Evolutionary conservation across 2,329 filamentous ascomycete species (phyloP).

Genomic region (Sclerotinia borealis): DNA sequence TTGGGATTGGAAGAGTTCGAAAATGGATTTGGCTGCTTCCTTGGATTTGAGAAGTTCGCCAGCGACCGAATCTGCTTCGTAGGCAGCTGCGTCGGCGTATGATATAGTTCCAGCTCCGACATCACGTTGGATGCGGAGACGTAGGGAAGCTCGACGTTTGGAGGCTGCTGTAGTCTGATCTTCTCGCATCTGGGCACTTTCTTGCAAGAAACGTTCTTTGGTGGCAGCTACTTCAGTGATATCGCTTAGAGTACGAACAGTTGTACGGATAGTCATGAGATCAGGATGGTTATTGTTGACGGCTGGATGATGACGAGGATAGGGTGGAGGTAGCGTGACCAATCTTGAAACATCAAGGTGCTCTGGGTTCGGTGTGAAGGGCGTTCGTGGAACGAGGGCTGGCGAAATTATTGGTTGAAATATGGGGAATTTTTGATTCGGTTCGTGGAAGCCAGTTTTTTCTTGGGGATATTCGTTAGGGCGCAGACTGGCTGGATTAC

Average conservation of each 20-base stretch:
- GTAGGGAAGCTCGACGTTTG: constrained; percentile 57
- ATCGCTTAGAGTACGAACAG: constrained; percentile 68
- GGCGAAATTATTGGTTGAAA: constrained; percentile 23
- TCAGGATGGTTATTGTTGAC: constrained; percentile 95
- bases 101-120: constrained; percentile 72
- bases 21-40: constrained; percentile 69
- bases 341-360: constrained; percentile 84
- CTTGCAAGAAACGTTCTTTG: constrained; percentile 55
- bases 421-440: constrained; percentile 27
- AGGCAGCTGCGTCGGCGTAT: constrained; percentile 75
- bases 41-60: constrained; percentile 67
- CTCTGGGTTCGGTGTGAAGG: constrained; percentile 42
- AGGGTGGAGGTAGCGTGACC: constrained; percentile 87
- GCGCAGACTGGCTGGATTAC: constrained; percentile 27
- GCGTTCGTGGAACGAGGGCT: constrained; percentile 33
- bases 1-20: constrained; percentile 75
- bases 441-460: constrained; percentile 51
- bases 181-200: constrained; percentile 52
- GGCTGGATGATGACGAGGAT: constrained; percentile 88
- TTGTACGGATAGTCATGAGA: constrained; percentile 67
- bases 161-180: constrained; percentile 46
- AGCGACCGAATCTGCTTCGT: constrained; percentile 67
- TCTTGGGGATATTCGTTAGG: constrained; percentile 57
- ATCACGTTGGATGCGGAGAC: constrained; percentile 69
- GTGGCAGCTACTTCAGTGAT: constrained; percentile 64